These are phyloP conservation scores for Ophiocytium majus DNA, from an alignment of 352 stramenopile species.

Conservation along the genomic window DNA sequence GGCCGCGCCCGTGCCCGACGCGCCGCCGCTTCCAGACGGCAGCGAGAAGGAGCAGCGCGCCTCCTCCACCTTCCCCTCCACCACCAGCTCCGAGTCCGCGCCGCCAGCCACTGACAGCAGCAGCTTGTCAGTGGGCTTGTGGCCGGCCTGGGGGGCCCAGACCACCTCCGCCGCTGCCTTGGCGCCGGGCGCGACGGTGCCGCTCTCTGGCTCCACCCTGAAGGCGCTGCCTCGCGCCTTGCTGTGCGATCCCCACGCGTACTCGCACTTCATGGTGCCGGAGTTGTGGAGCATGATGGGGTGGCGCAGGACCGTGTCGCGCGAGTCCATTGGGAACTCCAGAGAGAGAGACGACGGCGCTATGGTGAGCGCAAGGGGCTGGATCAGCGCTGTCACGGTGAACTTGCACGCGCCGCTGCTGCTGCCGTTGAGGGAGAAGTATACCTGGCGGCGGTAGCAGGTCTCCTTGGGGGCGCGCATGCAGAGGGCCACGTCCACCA, in stretches of 20 bases:
- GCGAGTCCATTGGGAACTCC: conserved; percentile 50
- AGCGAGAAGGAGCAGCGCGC: conserved; percentile 32
- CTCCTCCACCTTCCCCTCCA: conserved; percentile 36
- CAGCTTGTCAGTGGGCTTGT: conserved; percentile 58
- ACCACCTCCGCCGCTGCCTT: conserved; percentile 56
- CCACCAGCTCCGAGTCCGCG: conserved; percentile 25
- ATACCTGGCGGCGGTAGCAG: background rate
- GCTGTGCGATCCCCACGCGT: conserved; percentile 64
- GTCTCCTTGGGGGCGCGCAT: background rate
- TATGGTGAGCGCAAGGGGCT: background rate
- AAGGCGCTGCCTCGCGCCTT: conserved; percentile 59
- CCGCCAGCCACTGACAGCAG: conserved; percentile 48
- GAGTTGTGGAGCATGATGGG: conserved; percentile 79
- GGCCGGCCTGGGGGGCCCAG: conserved; percentile 57
- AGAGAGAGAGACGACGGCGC: conserved; percentile 13
- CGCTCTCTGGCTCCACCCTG: conserved; percentile 60
- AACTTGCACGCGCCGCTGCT: conserved; percentile 36
- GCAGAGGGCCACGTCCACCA: conserved; percentile 69
- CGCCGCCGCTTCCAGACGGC: background rate
- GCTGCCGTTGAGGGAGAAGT: background rate
- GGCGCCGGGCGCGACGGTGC: conserved; percentile 58
- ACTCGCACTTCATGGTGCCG: conserved; percentile 78
- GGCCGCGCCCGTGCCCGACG: background rate
- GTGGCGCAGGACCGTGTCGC: conserved; percentile 64
- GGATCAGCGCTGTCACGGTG: conserved; percentile 26